phyloP scores from a whole-genome alignment of 768 basidiomycete species.

The Exidia glandulosa region DNA sequence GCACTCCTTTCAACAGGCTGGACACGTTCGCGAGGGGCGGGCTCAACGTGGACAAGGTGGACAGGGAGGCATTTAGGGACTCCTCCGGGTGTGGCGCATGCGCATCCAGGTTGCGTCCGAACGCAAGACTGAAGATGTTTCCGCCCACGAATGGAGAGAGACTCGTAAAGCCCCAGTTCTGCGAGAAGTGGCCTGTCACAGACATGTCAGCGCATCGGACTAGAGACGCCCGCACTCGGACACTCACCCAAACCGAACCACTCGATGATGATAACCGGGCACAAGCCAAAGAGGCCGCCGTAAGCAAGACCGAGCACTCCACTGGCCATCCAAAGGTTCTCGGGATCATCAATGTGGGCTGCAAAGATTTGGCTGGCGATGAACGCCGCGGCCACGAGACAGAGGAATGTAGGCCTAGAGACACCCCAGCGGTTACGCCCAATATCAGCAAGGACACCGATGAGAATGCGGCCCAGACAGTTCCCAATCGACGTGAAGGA shows the following conservation, averaged over 20 bases:
- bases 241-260: conserved; percentile 81
- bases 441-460: conserved; percentile 65
- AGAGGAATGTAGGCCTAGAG: conserved; percentile 61
- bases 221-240: neutral
- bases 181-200: conserved; percentile 54
- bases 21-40: neutral
- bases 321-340: conserved; percentile 24
- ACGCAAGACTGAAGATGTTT: conserved; percentile 75
- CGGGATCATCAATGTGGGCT: conserved; percentile 42
- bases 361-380: conserved; percentile 61
- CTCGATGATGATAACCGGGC: conserved; percentile 70
- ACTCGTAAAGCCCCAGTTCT: conserved; percentile 78
- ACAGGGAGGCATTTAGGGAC: neutral
- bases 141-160: conserved; percentile 63
- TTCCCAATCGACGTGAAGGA: conserved; percentile 75
- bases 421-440: conserved; percentile 41
- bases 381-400: conserved; percentile 55
- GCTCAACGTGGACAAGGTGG: neutral
- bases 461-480: conserved; percentile 63
- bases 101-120: conserved; percentile 70
- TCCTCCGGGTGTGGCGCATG: conserved; percentile 31
- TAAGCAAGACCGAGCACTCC: conserved; percentile 53
- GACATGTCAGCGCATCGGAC: too few species aligned
- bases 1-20: neutral
- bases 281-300: conserved; percentile 61